Percentiles rank a stretch among this genome's conserved stretches.
phyloP scores from a whole-genome alignment of 176 grass and related monocot genomes.

The Pontederia paniculata region DNA sequence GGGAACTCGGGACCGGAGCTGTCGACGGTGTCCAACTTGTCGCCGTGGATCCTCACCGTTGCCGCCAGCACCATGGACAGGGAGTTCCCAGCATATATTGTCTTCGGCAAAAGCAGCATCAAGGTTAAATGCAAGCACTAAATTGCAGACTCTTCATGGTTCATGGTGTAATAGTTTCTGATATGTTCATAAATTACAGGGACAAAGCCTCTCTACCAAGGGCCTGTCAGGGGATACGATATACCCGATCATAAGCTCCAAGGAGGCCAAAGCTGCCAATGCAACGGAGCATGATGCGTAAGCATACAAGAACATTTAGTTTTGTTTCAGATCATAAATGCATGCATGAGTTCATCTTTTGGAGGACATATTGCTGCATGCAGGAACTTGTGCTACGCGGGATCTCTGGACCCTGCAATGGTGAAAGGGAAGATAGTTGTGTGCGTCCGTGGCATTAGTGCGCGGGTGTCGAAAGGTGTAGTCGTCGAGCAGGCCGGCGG shows the following conservation, averaged over 20 bases:
- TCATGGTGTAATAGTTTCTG: not conserved
- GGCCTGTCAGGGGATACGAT: constrained; percentile 23
- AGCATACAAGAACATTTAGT: not conserved
- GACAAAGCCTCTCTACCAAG: constrained; percentile 47
- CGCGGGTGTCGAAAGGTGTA: constrained; percentile 3
- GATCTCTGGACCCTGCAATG: not conserved
- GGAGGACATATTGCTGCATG: not conserved
- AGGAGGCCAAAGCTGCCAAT: constrained; percentile 17
- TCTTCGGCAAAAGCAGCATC: not conserved
- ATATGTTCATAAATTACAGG: constrained; percentile 14
- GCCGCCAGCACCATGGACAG: constrained; percentile 11
- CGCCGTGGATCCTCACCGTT: constrained; percentile 9
- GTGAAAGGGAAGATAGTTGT: constrained; percentile 7
- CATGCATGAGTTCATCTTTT: not conserved
- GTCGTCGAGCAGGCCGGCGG: constrained; percentile 2
- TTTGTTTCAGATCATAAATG: not conserved
- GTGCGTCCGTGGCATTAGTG: constrained; percentile 7
- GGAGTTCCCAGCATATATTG: not conserved
- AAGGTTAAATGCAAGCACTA: not conserved
- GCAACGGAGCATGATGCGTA: constrained; percentile 1
- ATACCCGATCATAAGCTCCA: constrained; percentile 35
- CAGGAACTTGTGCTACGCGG: constrained; percentile 6
- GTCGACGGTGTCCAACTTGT: constrained; percentile 2
- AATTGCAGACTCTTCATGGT: not conserved
- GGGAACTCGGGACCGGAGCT: constrained; percentile 7